Evolutionary conservation across 140 eudicot genomes (phyloP), one percentile per base, ranked within the genome.

Genomic region (Anethum foeniculum): DNA sequence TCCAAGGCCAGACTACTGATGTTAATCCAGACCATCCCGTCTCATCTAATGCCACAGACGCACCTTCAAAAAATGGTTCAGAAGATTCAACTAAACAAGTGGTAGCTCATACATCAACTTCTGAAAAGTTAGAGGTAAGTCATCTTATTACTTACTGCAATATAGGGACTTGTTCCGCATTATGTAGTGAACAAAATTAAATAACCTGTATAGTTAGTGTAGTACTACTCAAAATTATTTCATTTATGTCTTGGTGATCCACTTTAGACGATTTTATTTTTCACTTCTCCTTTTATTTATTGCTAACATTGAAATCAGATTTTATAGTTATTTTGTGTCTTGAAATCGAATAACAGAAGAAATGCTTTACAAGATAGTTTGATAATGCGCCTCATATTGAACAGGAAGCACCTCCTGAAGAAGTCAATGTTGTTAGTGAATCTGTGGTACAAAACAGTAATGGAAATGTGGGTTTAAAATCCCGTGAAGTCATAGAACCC

Each of bases 41-140:
- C 30, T 28, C 76, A 75, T 76, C 78, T 76, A 58, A 67, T 54
- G 32, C 81, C 65, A 27, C 49, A 64, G 76, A 80, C 3, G 78
- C 27, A 41, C 54, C 34, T 15, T 28, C 78, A 30, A 1, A 73
- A 25, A 65, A 80, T 49, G 47, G 32, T 67, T 9, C 38, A 54
- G 60, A 76, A 15, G 47, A 75, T 76, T 48, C 73, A 39, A 52
- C 38, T 0, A 69, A 67, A 74, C 38, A 76, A 65, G 25, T n/a
- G 60, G 65, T 0, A 60, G 58, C 82, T 34, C 13, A 65, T 41
- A n/a, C 30, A 16, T 44, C 58, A 28, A 81, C 72, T 71, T 81
- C 80, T 49, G 74, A 58, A 19, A 72, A 81, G 8, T 52, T 67
- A 60, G 49, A 85, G 88, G 88, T 85, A 54, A 71, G 87, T 41